Base-by-base conservation (phyloP, 2,329 filamentous ascomycete species). In the Sclerotinia borealis region DNA sequence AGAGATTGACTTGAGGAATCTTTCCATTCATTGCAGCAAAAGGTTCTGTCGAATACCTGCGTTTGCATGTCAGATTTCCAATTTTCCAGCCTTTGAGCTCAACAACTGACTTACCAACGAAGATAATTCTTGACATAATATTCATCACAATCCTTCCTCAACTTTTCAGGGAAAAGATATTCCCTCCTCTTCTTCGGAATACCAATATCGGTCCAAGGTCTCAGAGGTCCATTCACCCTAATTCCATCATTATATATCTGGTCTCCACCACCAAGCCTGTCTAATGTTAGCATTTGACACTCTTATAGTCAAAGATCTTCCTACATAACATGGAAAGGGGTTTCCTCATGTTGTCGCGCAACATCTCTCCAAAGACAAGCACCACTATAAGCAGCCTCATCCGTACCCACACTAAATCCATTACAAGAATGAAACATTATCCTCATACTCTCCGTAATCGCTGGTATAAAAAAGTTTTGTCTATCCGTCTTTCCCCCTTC, bases 391-490 rank as follows among this genome's bases (percentile, higher is more conserved):
- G 88, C 87, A 56, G 91, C 86, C 65, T 95, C 86, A 74, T 96
- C 90, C 4, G 92, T 93, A 61, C 89, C 90, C 45, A 95, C 83
- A 69, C 90, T 93, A 79, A 99, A 99, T 19, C 95, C 96, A 76
- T 99, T 99, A 79, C 95, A 97, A 63, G 91, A 96, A 79, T 97
- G 90, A 77, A 97, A 99, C 91, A 98, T 96, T 73, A 97, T 90
- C 74, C 96, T 92, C 93, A 99, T 98, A 5, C 91, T 90, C 76
- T 97, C 88, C 50, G 86, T 85, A 64, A 82, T 81, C 15, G 90
- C 91, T 15, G 95, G 93, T 5, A 98, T 85, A 81, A 89, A 96
- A 77, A 99, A 99, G 56, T 69, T 85, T 78, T 82, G 96, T 79
- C 75, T 77, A 64, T 78, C 79, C 8, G 81, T 80, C 73, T 85